Evolutionary conservation across 306 rosid genomes (phyloP).

Genomic region (Sindora glabra): DNA sequence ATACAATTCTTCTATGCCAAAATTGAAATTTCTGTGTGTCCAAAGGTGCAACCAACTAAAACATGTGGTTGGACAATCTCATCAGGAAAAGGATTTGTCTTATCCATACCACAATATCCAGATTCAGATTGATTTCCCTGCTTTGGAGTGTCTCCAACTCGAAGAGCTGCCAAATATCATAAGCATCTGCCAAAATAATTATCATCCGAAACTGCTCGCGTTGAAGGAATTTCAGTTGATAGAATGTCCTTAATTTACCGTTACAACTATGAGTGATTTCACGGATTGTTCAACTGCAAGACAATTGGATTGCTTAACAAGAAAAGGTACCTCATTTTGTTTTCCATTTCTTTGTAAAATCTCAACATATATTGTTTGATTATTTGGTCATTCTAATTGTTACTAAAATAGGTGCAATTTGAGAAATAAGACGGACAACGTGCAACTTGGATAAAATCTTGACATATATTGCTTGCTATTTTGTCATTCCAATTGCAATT

Average conservation of each 20-base stretch:
- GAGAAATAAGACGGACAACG: no score
- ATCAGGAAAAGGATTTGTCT: no score
- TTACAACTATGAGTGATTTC: neutral
- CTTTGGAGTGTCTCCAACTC: neutral
- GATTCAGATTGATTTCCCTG: neutral
- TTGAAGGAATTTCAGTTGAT: neutral
- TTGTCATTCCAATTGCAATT: no score
- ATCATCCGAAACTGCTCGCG: neutral
- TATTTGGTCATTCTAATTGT: no score
- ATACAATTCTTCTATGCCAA: no score
- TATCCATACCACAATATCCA: no score
- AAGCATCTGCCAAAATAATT: neutral
- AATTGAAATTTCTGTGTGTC: no score
- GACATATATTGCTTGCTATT: no score
- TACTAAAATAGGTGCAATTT: no score
- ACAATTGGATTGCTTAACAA: neutral
- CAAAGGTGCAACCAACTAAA: neutral
- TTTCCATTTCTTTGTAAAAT: neutral
- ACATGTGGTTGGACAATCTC: neutral
- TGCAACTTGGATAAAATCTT: no score
- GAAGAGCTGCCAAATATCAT: neutral
- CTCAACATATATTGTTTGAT: no score
- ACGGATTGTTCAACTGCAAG: neutral
- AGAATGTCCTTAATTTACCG: fast-evolving
- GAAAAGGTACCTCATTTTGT: neutral